Evolutionary conservation across 306 rosid species (phyloP).

Genomic region (Canavalia ensiformis): DNA sequence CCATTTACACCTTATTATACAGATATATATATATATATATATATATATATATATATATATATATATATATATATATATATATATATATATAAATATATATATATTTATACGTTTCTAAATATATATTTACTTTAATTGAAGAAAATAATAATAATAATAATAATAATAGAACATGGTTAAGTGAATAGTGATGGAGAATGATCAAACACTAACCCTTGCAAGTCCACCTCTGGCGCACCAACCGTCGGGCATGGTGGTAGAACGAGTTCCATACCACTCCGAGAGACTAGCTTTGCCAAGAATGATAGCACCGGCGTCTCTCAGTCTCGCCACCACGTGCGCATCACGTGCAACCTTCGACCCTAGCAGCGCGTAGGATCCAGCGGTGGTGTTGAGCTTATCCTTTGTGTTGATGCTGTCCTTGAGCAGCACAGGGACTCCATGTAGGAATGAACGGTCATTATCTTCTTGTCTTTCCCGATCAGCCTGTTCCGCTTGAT

Average conservation of each 20-base stretch:
- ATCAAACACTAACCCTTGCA: constrained; percentile 64
- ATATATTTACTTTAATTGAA: too few relatives aligned
- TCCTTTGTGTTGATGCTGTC: constrained; percentile 68
- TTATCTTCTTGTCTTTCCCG: constrained; percentile 46
- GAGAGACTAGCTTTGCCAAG: constrained; percentile 67
- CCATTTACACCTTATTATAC: too few relatives aligned
- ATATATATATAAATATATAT: too few relatives aligned
- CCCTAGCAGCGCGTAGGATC: constrained; percentile 71
- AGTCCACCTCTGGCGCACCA: constrained; percentile 75
- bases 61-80: too few relatives aligned
- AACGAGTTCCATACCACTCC: constrained; percentile 64
- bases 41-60: too few relatives aligned
- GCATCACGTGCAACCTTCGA: constrained; percentile 72
- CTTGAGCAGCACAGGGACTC: constrained; percentile 72
- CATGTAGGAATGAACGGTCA: constrained; percentile 56
- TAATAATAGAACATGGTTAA: too few relatives aligned
- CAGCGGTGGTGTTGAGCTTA: constrained; percentile 66
- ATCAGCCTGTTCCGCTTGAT: constrained; percentile 73
- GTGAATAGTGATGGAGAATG: too few relatives aligned
- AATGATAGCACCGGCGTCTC: constrained; percentile 68
- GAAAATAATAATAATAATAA: too few relatives aligned
- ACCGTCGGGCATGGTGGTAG: constrained; percentile 34
- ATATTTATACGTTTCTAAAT: too few relatives aligned
- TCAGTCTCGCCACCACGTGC: constrained; percentile 59
- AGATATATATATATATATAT: too few relatives aligned